phyloP scores from a whole-genome alignment of 441 rosid genomes.

The Kokia cookei region DNA sequence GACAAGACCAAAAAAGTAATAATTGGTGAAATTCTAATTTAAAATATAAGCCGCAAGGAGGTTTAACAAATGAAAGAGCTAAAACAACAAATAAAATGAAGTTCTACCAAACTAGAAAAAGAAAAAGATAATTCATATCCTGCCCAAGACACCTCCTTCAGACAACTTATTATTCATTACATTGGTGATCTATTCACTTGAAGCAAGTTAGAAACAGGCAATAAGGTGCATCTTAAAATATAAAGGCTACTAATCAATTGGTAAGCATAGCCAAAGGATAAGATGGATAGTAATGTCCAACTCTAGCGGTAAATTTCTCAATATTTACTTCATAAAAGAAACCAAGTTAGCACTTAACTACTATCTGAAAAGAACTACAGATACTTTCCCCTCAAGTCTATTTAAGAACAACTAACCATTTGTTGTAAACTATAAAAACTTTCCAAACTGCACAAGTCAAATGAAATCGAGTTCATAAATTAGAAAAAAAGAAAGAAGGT shows the following conservation, averaged over 20 bases:
- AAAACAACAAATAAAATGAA: not conserved
- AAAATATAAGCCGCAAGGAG: not conserved
- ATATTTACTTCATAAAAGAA: not conserved
- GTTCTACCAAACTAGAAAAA: not conserved
- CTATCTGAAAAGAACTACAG: not conserved
- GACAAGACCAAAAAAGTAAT: not conserved
- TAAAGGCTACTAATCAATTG: not conserved
- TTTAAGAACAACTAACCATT: not conserved
- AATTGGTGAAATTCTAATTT: not conserved
- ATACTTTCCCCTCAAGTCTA: not conserved
- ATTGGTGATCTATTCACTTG: not conserved
- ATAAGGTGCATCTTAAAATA: not conserved
- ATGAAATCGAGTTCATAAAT: slow-evolving; percentile 1
- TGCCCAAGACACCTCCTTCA: not conserved
- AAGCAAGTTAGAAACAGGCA: not conserved
- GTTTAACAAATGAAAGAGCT: not conserved
- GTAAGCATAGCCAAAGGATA: not conserved
- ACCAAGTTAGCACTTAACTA: not conserved
- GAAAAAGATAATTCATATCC: not conserved
- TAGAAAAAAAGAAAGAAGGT: not conserved
- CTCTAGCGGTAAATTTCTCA: not conserved
- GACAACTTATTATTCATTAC: not conserved
- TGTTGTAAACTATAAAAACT: not conserved
- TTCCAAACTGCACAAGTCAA: not conserved
- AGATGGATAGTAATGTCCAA: not conserved